Conservation (phyloP, 2,329 filamentous ascomycete species). For the Colletotrichum coccodes region DNA sequence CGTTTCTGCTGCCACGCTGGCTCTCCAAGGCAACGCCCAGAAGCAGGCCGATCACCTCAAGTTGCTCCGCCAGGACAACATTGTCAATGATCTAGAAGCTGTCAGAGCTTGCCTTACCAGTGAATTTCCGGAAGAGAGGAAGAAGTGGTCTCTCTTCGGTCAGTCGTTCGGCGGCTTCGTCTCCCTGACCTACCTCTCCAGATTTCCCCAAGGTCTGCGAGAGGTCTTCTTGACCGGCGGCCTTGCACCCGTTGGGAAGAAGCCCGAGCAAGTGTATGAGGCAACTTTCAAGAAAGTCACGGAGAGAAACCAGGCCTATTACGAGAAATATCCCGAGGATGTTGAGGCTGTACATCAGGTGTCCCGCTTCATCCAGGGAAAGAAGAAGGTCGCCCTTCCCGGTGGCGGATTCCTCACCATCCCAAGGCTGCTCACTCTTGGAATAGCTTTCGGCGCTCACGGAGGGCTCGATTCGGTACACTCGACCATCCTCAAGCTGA, state of each 20-base stretch:
- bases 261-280: constrained; percentile 79
- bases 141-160: constrained; percentile 87
- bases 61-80: constrained; percentile 88
- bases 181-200: constrained; percentile 83
- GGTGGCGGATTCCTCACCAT: constrained; percentile 79
- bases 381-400: constrained; percentile 68
- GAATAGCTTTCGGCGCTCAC: constrained; percentile 81
- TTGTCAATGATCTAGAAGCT: constrained; percentile 89
- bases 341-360: constrained; percentile 74
- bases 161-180: constrained; percentile 96
- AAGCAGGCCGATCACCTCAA: constrained; percentile 85
- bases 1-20: constrained; percentile 78
- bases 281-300: constrained; percentile 76
- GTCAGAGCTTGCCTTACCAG: constrained; percentile 79
- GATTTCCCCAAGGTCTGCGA: constrained; percentile 79
- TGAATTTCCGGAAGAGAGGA: constrained; percentile 74
- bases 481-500: constrained; percentile 75
- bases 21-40: constrained; percentile 68
- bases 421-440: constrained; percentile 79
- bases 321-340: constrained; percentile 87
- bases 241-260: constrained; percentile 78
- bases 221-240: constrained; percentile 90
- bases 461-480: constrained; percentile 83
- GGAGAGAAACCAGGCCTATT: constrained; percentile 82
- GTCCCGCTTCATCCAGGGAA: constrained; percentile 69